Evolutionary conservation across 495 filamentous ascomycete species (phyloP), one percentile per base, ranked within the genome.

Genomic region (Hypomontagnella submonticulosa): DNA sequence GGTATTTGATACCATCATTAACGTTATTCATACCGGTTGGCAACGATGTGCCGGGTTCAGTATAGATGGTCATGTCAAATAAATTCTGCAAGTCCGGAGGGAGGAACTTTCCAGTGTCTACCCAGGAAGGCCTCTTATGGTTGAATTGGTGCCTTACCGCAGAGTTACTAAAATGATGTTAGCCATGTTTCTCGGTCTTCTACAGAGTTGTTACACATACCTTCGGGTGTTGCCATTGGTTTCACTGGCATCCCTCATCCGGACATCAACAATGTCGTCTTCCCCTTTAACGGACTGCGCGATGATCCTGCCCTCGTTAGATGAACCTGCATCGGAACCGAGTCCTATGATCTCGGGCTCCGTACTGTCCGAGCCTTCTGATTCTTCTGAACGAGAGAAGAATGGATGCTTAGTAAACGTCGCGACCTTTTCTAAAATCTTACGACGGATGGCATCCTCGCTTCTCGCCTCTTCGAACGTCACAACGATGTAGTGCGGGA

Each of bases 251-350:
- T 93, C 89, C 9, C 83, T 84, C 91, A 96, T 93, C 0, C 90
- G 91, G 18, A 99, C 88, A 71, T 97, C 90, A 3, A 98, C 92
- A 63, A 97, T 87, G 48, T 90, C 92, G 63, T 97, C 93, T 73
- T 97, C 94, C 4, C 91, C 92, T 63, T 93, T 89, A 9, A 97
- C 87, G 6, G 92, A 97, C 50, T 78, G 80, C 16, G 90, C 88
- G 63, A 90, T 83, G 46, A 96, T 81, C 65, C 87, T 88, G 5
- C 85, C 83, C 61, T 90, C 90, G 12, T 82, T 85, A 2, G 87
- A 81, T 11, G 86, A 90, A 57, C 90, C 85, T 1, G 83, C 86
- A 73, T 95, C 92, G 16, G 92, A 92, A 33, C 87, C 88, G 47
- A 87, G 88, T 5, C 91, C 79, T 23, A 93, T 84, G 11, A 89